Percentiles rank a stretch among this genome's conserved stretches.
Evolutionary conservation across 73 alveolate genomes (phyloP).

Genomic region (Breviolum minutum): DNA sequence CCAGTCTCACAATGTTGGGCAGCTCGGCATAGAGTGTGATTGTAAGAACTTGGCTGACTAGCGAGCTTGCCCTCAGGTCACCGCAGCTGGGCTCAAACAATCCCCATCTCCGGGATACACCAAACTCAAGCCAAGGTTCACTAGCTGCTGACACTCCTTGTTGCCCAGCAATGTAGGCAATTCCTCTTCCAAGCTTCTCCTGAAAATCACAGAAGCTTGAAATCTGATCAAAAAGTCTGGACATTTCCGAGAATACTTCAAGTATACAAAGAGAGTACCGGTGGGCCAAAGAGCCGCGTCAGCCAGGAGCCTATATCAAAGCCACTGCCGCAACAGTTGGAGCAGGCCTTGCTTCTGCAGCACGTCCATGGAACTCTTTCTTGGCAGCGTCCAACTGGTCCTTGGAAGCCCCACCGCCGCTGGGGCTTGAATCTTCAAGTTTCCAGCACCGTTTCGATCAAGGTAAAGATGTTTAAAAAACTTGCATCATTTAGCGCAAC

Average conservation of each 20-base stretch:
- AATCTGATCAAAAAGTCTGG: too few relatives aligned
- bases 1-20: constrained; percentile 31
- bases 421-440: background rate
- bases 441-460: background rate
- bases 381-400: background rate
- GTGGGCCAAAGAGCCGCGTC: too few relatives aligned
- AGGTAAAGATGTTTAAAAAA: too few relatives aligned
- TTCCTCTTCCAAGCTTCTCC: constrained; percentile 46
- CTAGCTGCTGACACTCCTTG: constrained; percentile 50
- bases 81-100: background rate
- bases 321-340: too few relatives aligned
- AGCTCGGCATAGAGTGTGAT: constrained; percentile 41
- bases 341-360: background rate
- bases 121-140: background rate
- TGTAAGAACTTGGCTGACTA: constrained; percentile 29
- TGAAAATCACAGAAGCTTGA: background rate
- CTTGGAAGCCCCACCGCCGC: background rate
- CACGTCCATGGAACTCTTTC: background rate
- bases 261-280: too few relatives aligned
- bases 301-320: too few relatives aligned
- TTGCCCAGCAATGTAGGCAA: constrained; percentile 40
- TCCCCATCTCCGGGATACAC: background rate
- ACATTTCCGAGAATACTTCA: too few relatives aligned
- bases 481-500: too few relatives aligned
- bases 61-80: constrained; percentile 20